Evolutionary conservation across 441 rosid species (phyloP), one percentile per base, ranked within the genome.

Genomic region (Arabidopsis hybrid): DNA sequence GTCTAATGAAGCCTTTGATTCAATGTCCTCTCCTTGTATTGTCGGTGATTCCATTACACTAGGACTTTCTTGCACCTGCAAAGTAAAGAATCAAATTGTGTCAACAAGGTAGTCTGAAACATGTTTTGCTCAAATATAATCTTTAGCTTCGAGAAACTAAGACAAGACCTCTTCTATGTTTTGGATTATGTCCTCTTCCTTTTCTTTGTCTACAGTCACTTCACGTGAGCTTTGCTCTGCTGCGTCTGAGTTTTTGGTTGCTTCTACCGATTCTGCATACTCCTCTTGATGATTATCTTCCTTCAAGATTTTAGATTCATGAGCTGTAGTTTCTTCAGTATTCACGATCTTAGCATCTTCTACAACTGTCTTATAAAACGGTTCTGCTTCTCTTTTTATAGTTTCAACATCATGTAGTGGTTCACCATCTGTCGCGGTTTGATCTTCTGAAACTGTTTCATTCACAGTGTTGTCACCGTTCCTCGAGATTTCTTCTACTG

Each of bases 91-190:
- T 51, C 14, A 21, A 2, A 13, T 46, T 13, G 35, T 6, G 36
- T 53, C 21, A 26, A 53, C 6, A 26, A 11, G 6, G 58, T 5
- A 4, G 14, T 26, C 8, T 26, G 58, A 49, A 49, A 49, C 11
- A 49, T 49, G 13, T 35, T 49, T 36, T 35, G 0, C 42, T 71
- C 5, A 61, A 26, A n/a, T 43, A 8, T 47, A 32, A 16, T 57
- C 21, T 47, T 46, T 8, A 61, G 5, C 7, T 78, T 52, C 74
- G 49, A 63, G 16, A 10, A 52, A 35, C 7, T 55, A 65, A 77
- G 50, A 39, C 32, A 63, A 72, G 65, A 81, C 83, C 85, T 79
- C 73, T 74, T 72, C 38, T 32, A 49, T 43, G 36, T 80, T 63
- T 49, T 29, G 50, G 31, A 46, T 66, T 56, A 79, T 83, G 60